Base-by-base conservation (phyloP, 129 eudicot species). In the Tagetes erecta region DNA sequence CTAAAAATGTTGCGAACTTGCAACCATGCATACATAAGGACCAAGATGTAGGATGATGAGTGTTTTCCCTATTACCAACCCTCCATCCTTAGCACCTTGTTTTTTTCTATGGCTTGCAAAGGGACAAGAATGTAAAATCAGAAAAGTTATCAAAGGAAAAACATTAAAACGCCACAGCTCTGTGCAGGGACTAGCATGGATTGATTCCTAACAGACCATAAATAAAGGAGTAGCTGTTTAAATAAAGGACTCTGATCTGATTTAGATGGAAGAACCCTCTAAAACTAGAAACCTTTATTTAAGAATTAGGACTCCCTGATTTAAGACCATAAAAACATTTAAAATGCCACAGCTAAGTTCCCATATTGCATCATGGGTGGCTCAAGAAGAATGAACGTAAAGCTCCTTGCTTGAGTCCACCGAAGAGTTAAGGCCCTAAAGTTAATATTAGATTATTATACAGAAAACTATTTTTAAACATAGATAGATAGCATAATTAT, bases 381-480 rank as follows among this genome's bases (percentile, higher is more conserved):
- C 63, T 56, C 11, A 20, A 55, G 36, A 11, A 55, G 27, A 55
- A 56, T 36, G 36, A 4, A 9, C 5, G 34, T 53, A 53, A 51
- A 57, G 64, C 64, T 5, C 38, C 64, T 57, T 57, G 37, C 64
- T 57, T 56, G 63, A 56, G 63, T 12, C 38, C 37, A 56, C 11
- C 6, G 7, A 56, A 56, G 63, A 56, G 30, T 56, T 57, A 57
- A 9, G 36, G 64, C 37, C 12, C 64, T 33, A 57, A 57, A 57
- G 38, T 57, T 57, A 31, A 31, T 31, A 57, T 20, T 55, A 55
- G 4, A 52, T n/a, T 52, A 51, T 13, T n/a, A 51, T 51, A 49
- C 12, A 49, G 55, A 13, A 3, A 51, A 51, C 20, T 5, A 53
- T 2, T 6, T 6, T 14, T 12, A 53, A 20, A 20, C 5, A 14